phyloP scores from a whole-genome alignment of 768 basidiomycete species.

The Mycena albidolilacea region DNA sequence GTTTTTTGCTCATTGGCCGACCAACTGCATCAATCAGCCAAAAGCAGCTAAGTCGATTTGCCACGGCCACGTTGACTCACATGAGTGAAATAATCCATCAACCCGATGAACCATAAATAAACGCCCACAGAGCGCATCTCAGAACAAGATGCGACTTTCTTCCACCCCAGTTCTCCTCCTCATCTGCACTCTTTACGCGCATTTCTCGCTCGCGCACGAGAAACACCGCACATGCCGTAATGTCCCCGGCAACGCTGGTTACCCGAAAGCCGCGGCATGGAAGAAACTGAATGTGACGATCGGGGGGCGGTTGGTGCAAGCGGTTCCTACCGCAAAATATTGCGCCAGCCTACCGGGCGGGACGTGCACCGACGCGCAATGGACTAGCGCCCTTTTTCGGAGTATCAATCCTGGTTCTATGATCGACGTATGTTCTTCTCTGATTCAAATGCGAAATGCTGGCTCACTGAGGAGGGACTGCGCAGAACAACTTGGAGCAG shows the following conservation, averaged over 20 bases:
- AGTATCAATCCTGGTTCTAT: background rate
- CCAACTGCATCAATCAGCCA: no score
- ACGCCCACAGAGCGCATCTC: background rate
- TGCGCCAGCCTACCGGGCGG: background rate
- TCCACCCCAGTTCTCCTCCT: background rate
- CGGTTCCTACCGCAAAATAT: constrained; percentile 5
- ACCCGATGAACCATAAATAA: background rate
- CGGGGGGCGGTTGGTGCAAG: background rate
- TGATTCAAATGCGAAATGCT: background rate
- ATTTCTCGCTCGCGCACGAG: background rate
- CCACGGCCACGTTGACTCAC: no score
- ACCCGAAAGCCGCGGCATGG: constrained; percentile 7
- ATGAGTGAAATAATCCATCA: background rate
- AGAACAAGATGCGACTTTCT: background rate
- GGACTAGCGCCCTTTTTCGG: constrained; percentile 6
- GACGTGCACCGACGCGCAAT: constrained; percentile 1
- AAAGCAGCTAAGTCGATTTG: no score
- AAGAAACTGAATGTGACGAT: constrained; percentile 6
- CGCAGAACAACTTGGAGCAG: background rate
- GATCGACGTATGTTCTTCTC: constrained; percentile 2
- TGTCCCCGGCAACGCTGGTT: background rate
- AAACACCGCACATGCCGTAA: background rate
- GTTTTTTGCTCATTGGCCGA: no score
- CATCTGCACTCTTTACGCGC: background rate
- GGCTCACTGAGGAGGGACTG: background rate